phyloP scores from a whole-genome alignment of 2,329 filamentous ascomycete species.

The Daldinia sp. region DNA sequence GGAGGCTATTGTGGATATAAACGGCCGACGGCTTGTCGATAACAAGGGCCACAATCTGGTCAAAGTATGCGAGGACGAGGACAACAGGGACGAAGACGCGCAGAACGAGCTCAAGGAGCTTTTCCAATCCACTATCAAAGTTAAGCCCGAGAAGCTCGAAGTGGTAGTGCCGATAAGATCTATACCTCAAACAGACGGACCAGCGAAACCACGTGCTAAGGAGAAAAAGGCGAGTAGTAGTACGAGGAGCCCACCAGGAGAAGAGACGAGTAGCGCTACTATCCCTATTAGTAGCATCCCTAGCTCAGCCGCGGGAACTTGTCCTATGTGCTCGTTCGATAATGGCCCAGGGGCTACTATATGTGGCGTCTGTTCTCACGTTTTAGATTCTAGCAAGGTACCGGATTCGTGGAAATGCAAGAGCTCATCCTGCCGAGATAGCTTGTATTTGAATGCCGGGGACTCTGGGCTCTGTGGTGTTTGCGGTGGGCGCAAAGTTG shows the following conservation, averaged over 20 bases:
- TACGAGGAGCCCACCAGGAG: constrained; percentile 14
- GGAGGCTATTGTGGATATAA: constrained; percentile 69
- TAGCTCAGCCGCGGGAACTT: constrained; percentile 49
- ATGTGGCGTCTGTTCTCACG: constrained; percentile 78
- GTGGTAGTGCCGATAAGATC: constrained; percentile 21
- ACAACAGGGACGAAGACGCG: constrained; percentile 65
- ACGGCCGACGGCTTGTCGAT: constrained; percentile 75
- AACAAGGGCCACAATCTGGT: constrained; percentile 75
- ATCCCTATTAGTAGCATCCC: constrained; percentile 20
- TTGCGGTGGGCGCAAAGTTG: constrained; percentile 66
- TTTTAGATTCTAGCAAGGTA: constrained; percentile 68
- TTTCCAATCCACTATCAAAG: constrained; percentile 53
- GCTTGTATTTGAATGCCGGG: constrained; percentile 74
- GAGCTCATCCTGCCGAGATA: constrained; percentile 65
- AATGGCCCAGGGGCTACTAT: constrained; percentile 68
- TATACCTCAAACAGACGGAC: constrained; percentile 36
- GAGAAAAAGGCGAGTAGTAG: constrained; percentile 11
- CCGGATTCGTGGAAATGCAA: constrained; percentile 73
- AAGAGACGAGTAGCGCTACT: constrained; percentile 20
- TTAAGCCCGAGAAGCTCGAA: constrained; percentile 41
- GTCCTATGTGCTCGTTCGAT: constrained; percentile 75
- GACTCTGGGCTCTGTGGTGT: constrained; percentile 78
- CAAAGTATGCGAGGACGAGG: constrained; percentile 80
- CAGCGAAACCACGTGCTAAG: constrained; percentile 1
- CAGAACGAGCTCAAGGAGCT: constrained; percentile 77